Base-by-base conservation (phyloP, 2,329 filamentous ascomycete genomes). In the Trichophyton mentagrophytes region DNA sequence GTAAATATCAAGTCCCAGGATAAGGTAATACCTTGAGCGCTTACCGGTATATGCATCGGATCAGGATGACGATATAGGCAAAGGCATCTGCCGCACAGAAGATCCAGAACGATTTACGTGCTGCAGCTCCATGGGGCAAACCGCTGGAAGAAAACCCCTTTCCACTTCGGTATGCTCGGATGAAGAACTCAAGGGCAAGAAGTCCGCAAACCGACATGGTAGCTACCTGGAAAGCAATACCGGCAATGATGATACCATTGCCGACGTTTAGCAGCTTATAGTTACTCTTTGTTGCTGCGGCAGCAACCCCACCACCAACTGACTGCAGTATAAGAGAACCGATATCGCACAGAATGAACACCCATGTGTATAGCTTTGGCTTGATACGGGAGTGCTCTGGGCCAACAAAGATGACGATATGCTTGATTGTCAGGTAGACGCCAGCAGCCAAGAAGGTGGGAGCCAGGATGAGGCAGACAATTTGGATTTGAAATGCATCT, bases 281-380 rank as follows among this genome's bases (percentile, higher is more conserved):
- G 17, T 76, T 63, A 2, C 64, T 62, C 13, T 76, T 71, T 6
- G 69, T 69, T 0, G 79, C 79, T 0, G 78, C 77, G 0, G 82
- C 80, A 1, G 84, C 80, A 53, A 84, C 73, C 57, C 78, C 82
- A 61, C 83, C 82, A 11, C 82, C 82, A 6, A 75, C 76, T 3
- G 80, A 81, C 68, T 85, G 83, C 3, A 85, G 70, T 11, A 82
- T 64, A n/a, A 86, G 76, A n/a, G 79, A 81, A 59, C 82, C 65
- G 47, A 85, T 64, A 64, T 85, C 83, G 66, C 79, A 82, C n/a
- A 73, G 67, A 64, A 85, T 80, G 71, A 85, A 85, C 62, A 84
- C 77, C 69, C 78, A 78, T 9, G 82, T 83, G 68, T 83, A 84
- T 59, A 77, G 72, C 4, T 72, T 69, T 5, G 79, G 77, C 46